These are phyloP conservation scores for Stephanodiscus triporus DNA, from an alignment of 108 stramenopile species.

Conservation along the genomic window DNA sequence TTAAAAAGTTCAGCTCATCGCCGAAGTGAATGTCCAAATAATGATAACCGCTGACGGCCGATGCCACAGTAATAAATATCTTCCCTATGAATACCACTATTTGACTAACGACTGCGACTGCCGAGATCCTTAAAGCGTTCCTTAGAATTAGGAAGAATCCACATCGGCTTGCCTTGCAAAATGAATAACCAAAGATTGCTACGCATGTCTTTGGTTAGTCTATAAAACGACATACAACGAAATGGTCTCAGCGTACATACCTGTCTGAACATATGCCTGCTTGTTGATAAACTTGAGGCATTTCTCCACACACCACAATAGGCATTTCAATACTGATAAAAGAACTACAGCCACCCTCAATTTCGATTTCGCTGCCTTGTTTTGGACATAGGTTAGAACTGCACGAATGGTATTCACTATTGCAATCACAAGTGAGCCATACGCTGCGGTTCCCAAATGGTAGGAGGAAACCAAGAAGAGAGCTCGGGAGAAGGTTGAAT, in stretches of 20 bases:
- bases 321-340: slow-evolving; percentile 85
- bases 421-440: slow-evolving; percentile 88
- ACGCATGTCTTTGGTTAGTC: too few relatives aligned
- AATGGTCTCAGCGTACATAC: too few relatives aligned
- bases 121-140: slow-evolving; percentile 58
- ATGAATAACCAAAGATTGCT: slow-evolving; percentile 81
- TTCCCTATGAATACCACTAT: slow-evolving; percentile 73
- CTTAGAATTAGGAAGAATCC: slow-evolving; percentile 83
- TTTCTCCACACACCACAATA: slow-evolving; percentile 76
- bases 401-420: slow-evolving; percentile 84
- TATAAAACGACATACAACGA: too few relatives aligned
- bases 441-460: slow-evolving; percentile 92
- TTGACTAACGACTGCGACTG: slow-evolving; percentile 51
- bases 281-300: slow-evolving; percentile 83
- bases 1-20: slow-evolving; percentile 28
- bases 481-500: slow-evolving; percentile 55
- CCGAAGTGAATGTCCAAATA: slow-evolving; percentile 29
- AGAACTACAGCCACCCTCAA: slow-evolving; percentile 64
- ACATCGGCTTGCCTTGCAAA: slow-evolving; percentile 65
- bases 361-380: slow-evolving; percentile 62
- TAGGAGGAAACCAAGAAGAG: slow-evolving; percentile 58
- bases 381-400: slow-evolving; percentile 76
- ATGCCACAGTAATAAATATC: slow-evolving; percentile 61
- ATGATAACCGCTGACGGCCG: slow-evolving; percentile 22
- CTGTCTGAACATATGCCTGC: slow-evolving; percentile 86